Evolutionary conservation across 108 stramenopile species (phyloP), one percentile per base, ranked within the genome.

Genomic region (Skeletonema costatum): DNA sequence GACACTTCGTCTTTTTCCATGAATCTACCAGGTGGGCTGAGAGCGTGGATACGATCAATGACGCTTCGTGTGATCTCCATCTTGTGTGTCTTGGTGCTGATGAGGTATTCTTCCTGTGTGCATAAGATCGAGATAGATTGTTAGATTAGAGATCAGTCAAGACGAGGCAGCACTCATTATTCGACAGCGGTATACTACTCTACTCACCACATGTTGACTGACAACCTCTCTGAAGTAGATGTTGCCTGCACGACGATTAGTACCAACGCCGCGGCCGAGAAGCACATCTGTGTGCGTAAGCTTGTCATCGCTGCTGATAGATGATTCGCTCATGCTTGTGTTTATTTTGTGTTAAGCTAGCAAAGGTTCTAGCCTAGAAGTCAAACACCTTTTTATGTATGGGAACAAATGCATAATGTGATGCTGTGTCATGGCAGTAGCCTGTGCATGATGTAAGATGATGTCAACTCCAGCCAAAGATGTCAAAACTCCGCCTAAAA

Each of bases 1-100:
- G 87, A 69, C 10, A 2, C 66, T 1, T 68, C 60, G 65, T 90
- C 88, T 72, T 90, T 90, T 60, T 94, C 88, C 2, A 94, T 83
- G 60, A 94, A 94, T 11, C 93, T 66, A 7, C 90, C 93, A 7
- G 89, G 90, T 21, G 91, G 91, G 68, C 87, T 69, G 32, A 92
- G 58, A 1, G 73, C 74, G 29, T 83, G 82, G 10, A 92, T 86
- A 5, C 85, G 87, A 19, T 87, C 87, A n/a, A 92, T 89, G 32
- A 92, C 87, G 44, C 82, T 85, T 56, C 88, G 75, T 21, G 89
- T 86, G 29, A 92, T 90, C 21, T 69, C 48, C 89, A 90, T 90
- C 77, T 92, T 92, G 61, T 90, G 80, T 29, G 73, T 80, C 79
- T 90, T 92, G 60, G 92, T 86, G 68, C 85, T 84, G 1, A 81